A percentile compares a stretch with the other conserved stretches of the same genome.
These are phyloP conservation scores for Mycena capillaripes DNA, from an alignment of 768 basidiomycete species.

Conservation along the genomic window DNA sequence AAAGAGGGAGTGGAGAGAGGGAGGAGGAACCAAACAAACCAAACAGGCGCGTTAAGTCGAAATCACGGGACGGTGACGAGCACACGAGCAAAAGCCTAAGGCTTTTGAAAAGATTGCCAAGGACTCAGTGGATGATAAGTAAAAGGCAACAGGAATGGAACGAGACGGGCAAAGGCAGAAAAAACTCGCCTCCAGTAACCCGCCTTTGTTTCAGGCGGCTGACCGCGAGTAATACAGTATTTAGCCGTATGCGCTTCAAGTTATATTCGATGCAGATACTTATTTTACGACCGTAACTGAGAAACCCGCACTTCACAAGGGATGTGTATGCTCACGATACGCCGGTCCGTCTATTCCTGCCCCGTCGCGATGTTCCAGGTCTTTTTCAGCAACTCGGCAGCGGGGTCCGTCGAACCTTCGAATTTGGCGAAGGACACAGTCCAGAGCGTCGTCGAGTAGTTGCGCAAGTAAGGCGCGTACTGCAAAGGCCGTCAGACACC, in stretches of 20 bases:
- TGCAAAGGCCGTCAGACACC: slow-evolving; percentile 43
- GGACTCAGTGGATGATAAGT: too few species aligned
- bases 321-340: slow-evolving; percentile 10
- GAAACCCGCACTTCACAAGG: background rate
- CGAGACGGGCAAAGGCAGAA: background rate
- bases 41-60: slow-evolving; percentile 17
- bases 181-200: background rate
- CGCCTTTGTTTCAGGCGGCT: background rate
- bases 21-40: slow-evolving; percentile 9
- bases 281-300: slow-evolving; percentile 1
- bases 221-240: background rate
- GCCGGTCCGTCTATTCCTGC: slow-evolving; percentile 58
- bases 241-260: background rate
- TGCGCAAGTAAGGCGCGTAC: slow-evolving; percentile 87
- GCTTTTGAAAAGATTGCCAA: too few species aligned
- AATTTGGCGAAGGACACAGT: slow-evolving; percentile 78
- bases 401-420: slow-evolving; percentile 69
- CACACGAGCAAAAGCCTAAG: too few species aligned
- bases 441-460: slow-evolving; percentile 78
- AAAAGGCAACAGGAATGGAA: too few species aligned
- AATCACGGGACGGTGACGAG: slow-evolving; percentile 35
- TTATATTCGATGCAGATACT: slow-evolving; percentile 5
- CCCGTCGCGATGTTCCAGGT: slow-evolving; percentile 82
- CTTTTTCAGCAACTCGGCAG: slow-evolving; percentile 70
- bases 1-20: slow-evolving; percentile 16